phyloP scores from a whole-genome alignment of 306 rosid genomes.

The Ochetophila trinervis region DNA sequence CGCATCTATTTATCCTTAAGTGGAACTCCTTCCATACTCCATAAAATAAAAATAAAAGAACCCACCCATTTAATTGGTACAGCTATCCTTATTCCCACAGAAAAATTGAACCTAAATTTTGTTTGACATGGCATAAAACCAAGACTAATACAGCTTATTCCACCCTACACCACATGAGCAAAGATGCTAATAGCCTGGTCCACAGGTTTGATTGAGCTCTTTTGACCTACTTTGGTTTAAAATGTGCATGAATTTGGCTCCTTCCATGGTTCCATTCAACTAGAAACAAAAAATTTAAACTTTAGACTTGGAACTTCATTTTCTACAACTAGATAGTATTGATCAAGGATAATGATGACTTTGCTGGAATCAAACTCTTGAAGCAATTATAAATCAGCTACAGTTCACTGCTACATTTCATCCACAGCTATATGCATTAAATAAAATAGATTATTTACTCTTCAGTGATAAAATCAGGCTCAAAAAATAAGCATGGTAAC shows the following conservation, averaged over 20 bases:
- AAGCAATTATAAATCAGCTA: too few relatives aligned
- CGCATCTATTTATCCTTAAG: too few relatives aligned
- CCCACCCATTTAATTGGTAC: neutral
- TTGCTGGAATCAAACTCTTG: too few relatives aligned
- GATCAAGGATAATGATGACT: too few relatives aligned
- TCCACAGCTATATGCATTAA: too few relatives aligned
- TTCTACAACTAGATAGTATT: too few relatives aligned
- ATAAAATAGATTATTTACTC: too few relatives aligned
- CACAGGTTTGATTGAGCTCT: neutral
- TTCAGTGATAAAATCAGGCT: too few relatives aligned
- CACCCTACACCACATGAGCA: neutral
- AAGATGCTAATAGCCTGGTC: neutral
- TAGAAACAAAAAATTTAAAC: constrained; percentile 1
- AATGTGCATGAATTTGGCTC: neutral
- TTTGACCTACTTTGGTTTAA: neutral
- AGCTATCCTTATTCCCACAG: neutral
- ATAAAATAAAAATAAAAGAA: too few relatives aligned
- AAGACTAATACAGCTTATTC: neutral
- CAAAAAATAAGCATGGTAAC: too few relatives aligned
- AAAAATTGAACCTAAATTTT: neutral
- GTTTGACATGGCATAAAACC: neutral
- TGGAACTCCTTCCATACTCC: too few relatives aligned
- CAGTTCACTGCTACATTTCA: too few relatives aligned
- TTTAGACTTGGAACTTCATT: neutral
- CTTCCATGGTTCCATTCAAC: neutral